Conservation (phyloP, 2,329 filamentous ascomycete genomes). For the Fusarium continuum region DNA sequence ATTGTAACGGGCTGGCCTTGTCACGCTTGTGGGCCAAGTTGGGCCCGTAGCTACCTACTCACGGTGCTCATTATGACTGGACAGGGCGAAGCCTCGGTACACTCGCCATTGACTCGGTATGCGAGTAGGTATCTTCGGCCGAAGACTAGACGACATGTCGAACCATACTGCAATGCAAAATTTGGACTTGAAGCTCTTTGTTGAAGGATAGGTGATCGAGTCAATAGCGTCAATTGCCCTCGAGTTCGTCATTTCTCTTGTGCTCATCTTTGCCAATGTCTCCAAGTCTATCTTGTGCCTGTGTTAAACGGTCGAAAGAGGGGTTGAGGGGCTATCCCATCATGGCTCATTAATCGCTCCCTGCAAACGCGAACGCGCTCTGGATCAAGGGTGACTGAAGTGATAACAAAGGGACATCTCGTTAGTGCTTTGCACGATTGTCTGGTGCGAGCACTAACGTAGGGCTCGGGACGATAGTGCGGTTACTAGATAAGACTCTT, state of each 20-base stretch:
- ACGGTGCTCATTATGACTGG: constrained; percentile 22
- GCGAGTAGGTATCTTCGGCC: neutral
- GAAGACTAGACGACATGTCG: neutral
- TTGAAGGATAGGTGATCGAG: neutral
- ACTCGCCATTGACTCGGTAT: neutral
- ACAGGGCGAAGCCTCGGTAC: neutral
- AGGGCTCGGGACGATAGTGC: constrained; percentile 14
- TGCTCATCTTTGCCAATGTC: constrained; percentile 30
- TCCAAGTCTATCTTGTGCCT: constrained; percentile 1
- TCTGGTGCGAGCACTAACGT: constrained; percentile 15
- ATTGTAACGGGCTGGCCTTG: constrained; percentile 1
- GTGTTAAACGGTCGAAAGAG: constrained; percentile 2
- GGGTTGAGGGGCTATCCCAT: constrained; percentile 15
- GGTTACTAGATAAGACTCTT: constrained; percentile 31
- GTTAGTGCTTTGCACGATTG: constrained; percentile 18
- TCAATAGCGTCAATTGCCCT: constrained; percentile 30
- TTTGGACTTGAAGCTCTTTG: neutral
- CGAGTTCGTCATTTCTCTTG: constrained; percentile 20
- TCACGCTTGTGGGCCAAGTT: neutral
- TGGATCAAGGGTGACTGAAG: constrained; percentile 20
- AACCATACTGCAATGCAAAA: neutral
- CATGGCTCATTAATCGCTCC: constrained; percentile 20
- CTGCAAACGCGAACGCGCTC: constrained; percentile 20
- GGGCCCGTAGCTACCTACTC: constrained; percentile 11
- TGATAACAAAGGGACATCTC: constrained; percentile 34